Evolutionary conservation across 2,329 filamentous ascomycete species (phyloP).

Genomic region (Camptophora hylomeconis): DNA sequence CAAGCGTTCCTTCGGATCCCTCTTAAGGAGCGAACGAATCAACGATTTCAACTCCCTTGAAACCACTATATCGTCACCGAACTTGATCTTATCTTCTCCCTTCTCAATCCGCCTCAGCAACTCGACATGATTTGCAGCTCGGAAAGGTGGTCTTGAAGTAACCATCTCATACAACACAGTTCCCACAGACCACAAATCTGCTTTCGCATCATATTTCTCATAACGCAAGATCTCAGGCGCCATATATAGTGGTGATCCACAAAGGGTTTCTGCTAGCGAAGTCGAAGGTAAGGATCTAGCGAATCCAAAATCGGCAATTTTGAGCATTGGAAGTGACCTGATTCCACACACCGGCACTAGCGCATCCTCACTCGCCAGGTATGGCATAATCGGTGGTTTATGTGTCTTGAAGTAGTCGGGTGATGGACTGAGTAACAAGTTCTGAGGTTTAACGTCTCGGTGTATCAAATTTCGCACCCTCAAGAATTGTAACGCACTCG

Average conservation of each 20-base stretch:
- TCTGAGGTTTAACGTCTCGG: conserved; percentile 95
- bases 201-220: conserved; percentile 93
- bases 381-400: conserved; percentile 49
- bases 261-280: conserved; percentile 87
- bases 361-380: conserved; percentile 69
- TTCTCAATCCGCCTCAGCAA: conserved; percentile 83
- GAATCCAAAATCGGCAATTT: conserved; percentile 98
- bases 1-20: conserved; percentile 71
- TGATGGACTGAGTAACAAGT: conserved; percentile 78
- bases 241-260: conserved; percentile 96
- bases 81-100: conserved; percentile 72
- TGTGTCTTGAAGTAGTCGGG: conserved; percentile 54
- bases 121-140: conserved; percentile 88
- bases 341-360: conserved; percentile 71
- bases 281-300: conserved; percentile 82
- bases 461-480: conserved; percentile 79
- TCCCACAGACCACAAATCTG: conserved; percentile 93
- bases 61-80: conserved; percentile 58
- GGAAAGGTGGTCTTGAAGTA: conserved; percentile 76
- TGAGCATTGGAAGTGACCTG: conserved; percentile 81
- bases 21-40: conserved; percentile 69
- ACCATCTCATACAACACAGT: conserved; percentile 96
- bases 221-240: conserved; percentile 94
- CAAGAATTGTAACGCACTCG: conserved; percentile 82
- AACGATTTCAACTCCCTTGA: conserved; percentile 67